Conservation (phyloP, 495 filamentous ascomycete genomes). For the Penicillium riverlandense region DNA sequence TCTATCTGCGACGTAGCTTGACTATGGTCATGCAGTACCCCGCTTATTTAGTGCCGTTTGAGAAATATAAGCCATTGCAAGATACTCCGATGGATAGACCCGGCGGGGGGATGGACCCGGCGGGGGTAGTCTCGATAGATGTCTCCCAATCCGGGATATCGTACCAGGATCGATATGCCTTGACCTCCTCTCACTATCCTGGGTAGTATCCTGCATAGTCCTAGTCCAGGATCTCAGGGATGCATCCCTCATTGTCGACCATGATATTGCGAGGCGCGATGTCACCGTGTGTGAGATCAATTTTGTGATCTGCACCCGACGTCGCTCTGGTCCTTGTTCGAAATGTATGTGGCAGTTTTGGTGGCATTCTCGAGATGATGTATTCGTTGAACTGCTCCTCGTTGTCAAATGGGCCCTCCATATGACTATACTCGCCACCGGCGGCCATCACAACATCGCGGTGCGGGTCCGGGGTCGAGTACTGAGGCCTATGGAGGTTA, state of each 20-base stretch:
- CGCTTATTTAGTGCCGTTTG: background rate
- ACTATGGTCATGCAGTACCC: background rate
- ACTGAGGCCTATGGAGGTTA: too few species aligned
- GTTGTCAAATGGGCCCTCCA: background rate
- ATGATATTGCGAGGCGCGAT: slow-evolving; percentile 4
- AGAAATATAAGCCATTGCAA: background rate
- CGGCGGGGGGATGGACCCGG: too few species aligned
- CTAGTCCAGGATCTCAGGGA: slow-evolving; percentile 1
- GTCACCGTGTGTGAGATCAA: slow-evolving; percentile 2
- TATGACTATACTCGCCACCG: too few species aligned
- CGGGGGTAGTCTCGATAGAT: background rate
- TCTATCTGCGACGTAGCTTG: background rate
- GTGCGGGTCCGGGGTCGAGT: too few species aligned
- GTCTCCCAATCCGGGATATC: slow-evolving; percentile 1
- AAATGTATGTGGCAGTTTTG: background rate
- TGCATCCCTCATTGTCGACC: background rate
- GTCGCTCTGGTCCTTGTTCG: background rate
- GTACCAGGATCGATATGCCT: background rate
- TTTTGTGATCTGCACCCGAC: background rate
- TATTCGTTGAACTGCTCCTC: background rate
- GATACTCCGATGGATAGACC: slow-evolving; percentile 1
- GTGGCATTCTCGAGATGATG: background rate
- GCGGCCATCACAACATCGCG: too few species aligned
- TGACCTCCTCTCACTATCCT: background rate
- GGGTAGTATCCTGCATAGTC: background rate